Evolutionary conservation across 345 rosid species (phyloP).

Genomic region (Lenwebbia sp.): DNA sequence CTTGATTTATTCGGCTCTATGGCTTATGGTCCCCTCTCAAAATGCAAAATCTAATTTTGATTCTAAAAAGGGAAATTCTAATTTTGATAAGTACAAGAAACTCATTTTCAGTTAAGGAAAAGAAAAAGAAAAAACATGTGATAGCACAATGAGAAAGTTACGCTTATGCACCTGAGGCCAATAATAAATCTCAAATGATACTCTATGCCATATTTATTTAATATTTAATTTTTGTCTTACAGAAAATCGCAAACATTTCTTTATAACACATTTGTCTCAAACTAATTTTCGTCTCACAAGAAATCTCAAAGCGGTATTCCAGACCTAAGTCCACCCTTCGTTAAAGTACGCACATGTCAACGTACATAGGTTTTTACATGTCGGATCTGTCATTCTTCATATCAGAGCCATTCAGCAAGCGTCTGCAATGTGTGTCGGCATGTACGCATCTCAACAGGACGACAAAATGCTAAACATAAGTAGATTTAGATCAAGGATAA

Average conservation of each 20-base stretch:
- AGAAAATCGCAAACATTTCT: rapidly evolving
- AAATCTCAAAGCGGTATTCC: rapidly evolving
- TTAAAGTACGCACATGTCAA: background rate
- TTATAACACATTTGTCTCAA: background rate
- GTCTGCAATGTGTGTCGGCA: background rate
- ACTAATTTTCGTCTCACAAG: rapidly evolving
- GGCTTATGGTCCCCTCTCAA: too few species aligned
- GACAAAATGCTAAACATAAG: too few species aligned
- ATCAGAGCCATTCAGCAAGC: rapidly evolving
- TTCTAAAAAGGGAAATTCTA: too few species aligned
- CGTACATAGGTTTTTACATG: rapidly evolving
- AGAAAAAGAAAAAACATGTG: background rate
- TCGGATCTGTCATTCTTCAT: rapidly evolving
- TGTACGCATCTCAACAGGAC: too few species aligned
- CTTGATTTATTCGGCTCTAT: too few species aligned
- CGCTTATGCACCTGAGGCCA: background rate
- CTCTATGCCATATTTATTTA: background rate
- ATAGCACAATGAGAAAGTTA: too few species aligned
- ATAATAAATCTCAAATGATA: background rate
- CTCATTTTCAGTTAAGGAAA: too few species aligned
- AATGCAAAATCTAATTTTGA: too few species aligned
- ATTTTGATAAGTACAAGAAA: too few species aligned
- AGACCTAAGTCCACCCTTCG: rapidly evolving
- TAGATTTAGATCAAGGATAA: too few species aligned
- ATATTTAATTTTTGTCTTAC: background rate